Evolutionary conservation across 352 stramenopile species (phyloP).

Genomic region (Detonula confervacea): DNA sequence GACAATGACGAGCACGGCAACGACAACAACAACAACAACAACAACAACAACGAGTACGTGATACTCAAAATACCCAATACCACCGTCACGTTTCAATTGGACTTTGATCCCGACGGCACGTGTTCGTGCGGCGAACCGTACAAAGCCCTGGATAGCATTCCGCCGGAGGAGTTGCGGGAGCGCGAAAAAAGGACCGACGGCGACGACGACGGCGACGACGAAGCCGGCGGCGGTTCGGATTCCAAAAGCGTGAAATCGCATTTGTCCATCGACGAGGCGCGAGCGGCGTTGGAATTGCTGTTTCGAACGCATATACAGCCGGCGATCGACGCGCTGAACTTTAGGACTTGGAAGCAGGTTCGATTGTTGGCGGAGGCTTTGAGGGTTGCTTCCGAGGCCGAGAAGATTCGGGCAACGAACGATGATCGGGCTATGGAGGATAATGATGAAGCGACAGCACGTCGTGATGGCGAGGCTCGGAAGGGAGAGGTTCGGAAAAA

Average conservation of each 20-base stretch:
- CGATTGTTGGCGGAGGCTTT: constrained; percentile 13
- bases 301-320: constrained; percentile 26
- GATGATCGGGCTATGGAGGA: too few species aligned
- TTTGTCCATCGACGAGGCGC: constrained; percentile 3
- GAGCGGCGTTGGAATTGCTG: constrained; percentile 26
- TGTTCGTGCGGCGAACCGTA: constrained; percentile 32
- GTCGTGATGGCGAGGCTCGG: too few species aligned
- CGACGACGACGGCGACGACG: background rate
- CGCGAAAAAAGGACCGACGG: background rate
- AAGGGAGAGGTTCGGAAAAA: too few species aligned
- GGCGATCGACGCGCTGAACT: constrained; percentile 33
- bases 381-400: background rate
- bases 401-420: background rate
- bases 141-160: constrained; percentile 11
- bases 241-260: constrained; percentile 4
- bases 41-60: constrained; percentile 10
- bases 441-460: too few species aligned
- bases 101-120: constrained; percentile 33
- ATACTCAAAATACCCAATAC: constrained; percentile 22
- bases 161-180: background rate
- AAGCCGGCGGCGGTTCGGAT: background rate
- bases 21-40: background rate
- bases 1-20: background rate
- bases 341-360: constrained; percentile 24
- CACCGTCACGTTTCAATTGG: constrained; percentile 25